A percentile compares a stretch with the other conserved stretches of the same genome.
Conservation (phyloP, 371 early-diverging fungal species). For the Capillidium heterosporum region DNA sequence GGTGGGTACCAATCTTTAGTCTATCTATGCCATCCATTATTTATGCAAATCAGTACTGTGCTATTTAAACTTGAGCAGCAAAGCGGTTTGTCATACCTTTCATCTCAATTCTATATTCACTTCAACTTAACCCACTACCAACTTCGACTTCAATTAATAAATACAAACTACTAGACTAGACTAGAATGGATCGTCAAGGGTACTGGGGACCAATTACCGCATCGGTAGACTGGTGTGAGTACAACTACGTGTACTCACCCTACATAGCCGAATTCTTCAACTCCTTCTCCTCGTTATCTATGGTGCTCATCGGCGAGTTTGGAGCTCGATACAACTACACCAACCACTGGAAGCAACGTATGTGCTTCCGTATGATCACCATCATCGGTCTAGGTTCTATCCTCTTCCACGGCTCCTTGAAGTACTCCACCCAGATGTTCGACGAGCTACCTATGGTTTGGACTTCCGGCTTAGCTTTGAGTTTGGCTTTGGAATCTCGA, state of each 20-base stretch:
- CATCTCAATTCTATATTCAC: no score
- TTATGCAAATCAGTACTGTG: no score
- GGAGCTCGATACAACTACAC: conserved; percentile 14
- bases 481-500: neutral
- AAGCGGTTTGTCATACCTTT: no score
- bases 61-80: no score
- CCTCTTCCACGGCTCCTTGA: conserved; percentile 64
- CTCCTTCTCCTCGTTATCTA: conserved; percentile 36
- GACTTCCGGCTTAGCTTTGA: neutral
- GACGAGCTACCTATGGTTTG: conserved; percentile 42
- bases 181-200: conserved; percentile 8
- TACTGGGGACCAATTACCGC: conserved; percentile 16
- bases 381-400: conserved; percentile 51
- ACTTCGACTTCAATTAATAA: no score
- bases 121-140: no score
- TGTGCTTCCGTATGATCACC: conserved; percentile 14
- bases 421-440: conserved; percentile 52
- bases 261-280: conserved; percentile 54
- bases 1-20: no score
- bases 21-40: no score
- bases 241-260: conserved; percentile 28
- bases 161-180: no score
- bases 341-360: neutral
- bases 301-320: conserved; percentile 31
- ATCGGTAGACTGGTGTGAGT: conserved; percentile 38